A percentile compares a stretch with the other conserved stretches of the same genome.
Evolutionary conservation across 257 asterid genomes (phyloP).

Genomic region (Plectranthus barbatus): DNA sequence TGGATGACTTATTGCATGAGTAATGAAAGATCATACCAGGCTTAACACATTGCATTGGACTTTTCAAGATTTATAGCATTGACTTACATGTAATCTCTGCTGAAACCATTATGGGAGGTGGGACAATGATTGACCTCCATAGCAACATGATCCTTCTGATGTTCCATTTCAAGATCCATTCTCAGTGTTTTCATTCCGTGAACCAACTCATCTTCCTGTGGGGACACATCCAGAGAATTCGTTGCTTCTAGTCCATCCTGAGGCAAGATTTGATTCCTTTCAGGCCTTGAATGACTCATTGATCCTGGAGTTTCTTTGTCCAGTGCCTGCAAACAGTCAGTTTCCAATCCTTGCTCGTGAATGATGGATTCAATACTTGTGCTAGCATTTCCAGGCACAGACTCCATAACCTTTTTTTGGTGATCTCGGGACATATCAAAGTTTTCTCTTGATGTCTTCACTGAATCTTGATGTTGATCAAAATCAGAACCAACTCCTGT

Average conservation of each 20-base stretch:
- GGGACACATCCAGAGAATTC: constrained; percentile 26
- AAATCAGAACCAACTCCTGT: constrained; percentile 16
- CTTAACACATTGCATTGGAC: too few relatives aligned
- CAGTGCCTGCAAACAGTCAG: constrained; percentile 78
- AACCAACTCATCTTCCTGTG: constrained; percentile 53
- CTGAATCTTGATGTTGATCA: constrained; percentile 21
- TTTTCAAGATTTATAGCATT: neutral
- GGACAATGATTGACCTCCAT: constrained; percentile 40
- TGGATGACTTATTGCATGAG: too few relatives aligned
- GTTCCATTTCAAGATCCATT: constrained; percentile 29
- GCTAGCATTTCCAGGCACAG: constrained; percentile 26
- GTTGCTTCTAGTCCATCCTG: constrained; percentile 42
- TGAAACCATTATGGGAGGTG: constrained; percentile 56
- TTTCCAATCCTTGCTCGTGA: constrained; percentile 69
- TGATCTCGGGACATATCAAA: constrained; percentile 26
- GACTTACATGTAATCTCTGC: constrained; percentile 66
- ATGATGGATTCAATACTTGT: constrained; percentile 49
- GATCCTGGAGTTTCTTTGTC: constrained; percentile 72
- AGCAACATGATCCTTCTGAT: constrained; percentile 34
- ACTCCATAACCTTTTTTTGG: constrained; percentile 18
- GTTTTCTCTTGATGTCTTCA: constrained; percentile 25
- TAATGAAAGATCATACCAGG: too few relatives aligned
- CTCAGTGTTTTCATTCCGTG: constrained; percentile 47
- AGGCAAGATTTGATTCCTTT: constrained; percentile 79
- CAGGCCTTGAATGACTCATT: constrained; percentile 50